Base-by-base conservation (phyloP, 257 asterid species). In the Phtheirospermum japonicum region DNA sequence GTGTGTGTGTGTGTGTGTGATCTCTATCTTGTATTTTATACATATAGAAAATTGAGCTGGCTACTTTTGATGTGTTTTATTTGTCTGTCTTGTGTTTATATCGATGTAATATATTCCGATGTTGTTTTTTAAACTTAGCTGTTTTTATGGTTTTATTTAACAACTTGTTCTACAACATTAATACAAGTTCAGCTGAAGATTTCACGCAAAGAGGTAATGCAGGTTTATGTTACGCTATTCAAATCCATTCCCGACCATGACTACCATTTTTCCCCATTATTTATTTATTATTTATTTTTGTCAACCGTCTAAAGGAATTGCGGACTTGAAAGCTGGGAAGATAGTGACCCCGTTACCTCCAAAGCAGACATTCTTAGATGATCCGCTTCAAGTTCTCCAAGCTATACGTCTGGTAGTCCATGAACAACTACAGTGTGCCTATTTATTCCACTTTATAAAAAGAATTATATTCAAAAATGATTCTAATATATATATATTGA, bases 91-190 rank as follows among this genome's bases (percentile, higher is more conserved):
- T 28, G 32, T 4, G 34, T 19, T 14, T 18, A 13, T 57, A 5
- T 9, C 37, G 4, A 33, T 31, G 1, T 62, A 8, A 14, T 45
- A 11, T 5, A 6, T 16, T 14, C 52, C 0, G 9, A 3, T 18
- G n/a, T 16, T 14, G 12, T 14, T 39, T 0, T 39, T 39, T 10
- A 39, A 18, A 19, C 6, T 45, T 14, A 45, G 19, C 52, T 14
- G 19, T 43, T 37, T 31, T 58, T 59, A 3, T 42, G 23, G 23
- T 20, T 23, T 9, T 53, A 23, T 45, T 48, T 32, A 19, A 61
- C 87, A 92, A 97, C 87, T 74, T 92, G 83, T 92, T 92, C 80
- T 92, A 86, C 90, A 92, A 92, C 80, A 92, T 92, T 48, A 92
- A 81, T 71, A 73, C 80, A 37, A 76, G 80, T 69, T 79, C 80